phyloP scores from a whole-genome alignment of 2,329 filamentous ascomycete genomes.

The Sporothrix brunneoviolacea region DNA sequence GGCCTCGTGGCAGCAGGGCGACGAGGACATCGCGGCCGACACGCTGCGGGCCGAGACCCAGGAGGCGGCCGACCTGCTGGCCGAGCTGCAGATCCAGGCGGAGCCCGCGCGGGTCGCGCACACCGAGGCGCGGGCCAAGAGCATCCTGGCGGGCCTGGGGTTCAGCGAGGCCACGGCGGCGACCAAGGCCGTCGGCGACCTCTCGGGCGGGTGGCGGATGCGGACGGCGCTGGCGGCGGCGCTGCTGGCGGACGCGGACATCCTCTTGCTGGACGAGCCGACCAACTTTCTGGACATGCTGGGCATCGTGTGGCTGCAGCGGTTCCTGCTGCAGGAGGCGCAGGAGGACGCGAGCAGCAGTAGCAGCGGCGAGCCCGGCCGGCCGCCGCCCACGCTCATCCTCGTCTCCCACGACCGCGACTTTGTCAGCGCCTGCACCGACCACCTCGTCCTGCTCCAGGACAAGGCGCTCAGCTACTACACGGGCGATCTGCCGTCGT shows the following conservation, averaged over 20 bases:
- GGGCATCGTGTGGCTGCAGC: slow-evolving; percentile 79
- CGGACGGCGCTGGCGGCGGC: slow-evolving; percentile 58
- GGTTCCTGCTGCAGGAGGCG: slow-evolving; percentile 47
- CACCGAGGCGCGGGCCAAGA: slow-evolving; percentile 36
- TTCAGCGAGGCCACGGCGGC: slow-evolving; percentile 9
- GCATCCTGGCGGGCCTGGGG: slow-evolving; percentile 32
- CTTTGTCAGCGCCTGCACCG: slow-evolving; percentile 67
- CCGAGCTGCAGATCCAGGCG: slow-evolving; percentile 60
- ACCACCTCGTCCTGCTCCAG: slow-evolving; percentile 63
- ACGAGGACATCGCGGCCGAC: slow-evolving; percentile 50
- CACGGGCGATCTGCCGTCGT: slow-evolving; percentile 60
- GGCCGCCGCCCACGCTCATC: slow-evolving; percentile 54
- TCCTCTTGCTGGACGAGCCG: slow-evolving; percentile 78
- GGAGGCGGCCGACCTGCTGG: slow-evolving; percentile 62
- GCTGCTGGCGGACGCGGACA: slow-evolving; percentile 66
- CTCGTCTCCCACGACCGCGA: slow-evolving; percentile 80
- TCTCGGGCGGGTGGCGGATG: slow-evolving; percentile 77
- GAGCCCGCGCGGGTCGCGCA: slow-evolving; percentile 59
- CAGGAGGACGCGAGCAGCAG: slow-evolving; percentile 29
- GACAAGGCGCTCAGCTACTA: slow-evolving; percentile 71
- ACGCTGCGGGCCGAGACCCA: slow-evolving; percentile 58
- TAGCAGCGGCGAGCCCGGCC: background rate
- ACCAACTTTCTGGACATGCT: slow-evolving; percentile 81
- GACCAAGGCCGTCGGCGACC: slow-evolving; percentile 38
- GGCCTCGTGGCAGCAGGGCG: slow-evolving; percentile 46